Percentiles rank a stretch among this genome's conserved stretches.
Conservation (phyloP, 768 basidiomycete species). For the Cantharellus cinnabarinus region DNA sequence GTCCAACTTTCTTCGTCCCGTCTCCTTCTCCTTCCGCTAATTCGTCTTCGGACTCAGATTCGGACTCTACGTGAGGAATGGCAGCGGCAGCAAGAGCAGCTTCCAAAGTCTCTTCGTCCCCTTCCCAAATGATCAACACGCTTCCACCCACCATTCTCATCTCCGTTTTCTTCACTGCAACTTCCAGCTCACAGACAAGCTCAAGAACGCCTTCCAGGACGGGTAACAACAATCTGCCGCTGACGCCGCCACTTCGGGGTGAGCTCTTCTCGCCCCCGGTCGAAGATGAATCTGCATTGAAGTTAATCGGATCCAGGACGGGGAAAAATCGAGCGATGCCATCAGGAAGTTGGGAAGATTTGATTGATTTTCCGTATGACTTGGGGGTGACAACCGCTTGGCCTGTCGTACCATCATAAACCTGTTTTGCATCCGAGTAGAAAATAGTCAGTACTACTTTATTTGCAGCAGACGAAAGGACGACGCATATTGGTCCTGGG, state of each 20-base stretch:
- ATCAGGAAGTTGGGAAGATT: slow-evolving; percentile 43
- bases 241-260: slow-evolving; percentile 27
- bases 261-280: neutral
- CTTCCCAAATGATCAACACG: slow-evolving; percentile 65
- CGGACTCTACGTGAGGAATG: neutral
- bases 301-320: neutral
- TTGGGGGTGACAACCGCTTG: slow-evolving; percentile 47
- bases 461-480: neutral
- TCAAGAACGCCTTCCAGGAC: slow-evolving; percentile 9
- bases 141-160: slow-evolving; percentile 69
- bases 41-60: slow-evolving; percentile 4
- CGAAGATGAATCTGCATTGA: neutral
- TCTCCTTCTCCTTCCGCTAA: slow-evolving; percentile 16
- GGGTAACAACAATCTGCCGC: slow-evolving; percentile 26
- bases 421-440: slow-evolving; percentile 23
- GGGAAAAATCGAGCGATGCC: slow-evolving; percentile 72
- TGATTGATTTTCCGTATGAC: slow-evolving; percentile 59
- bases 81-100: slow-evolving; percentile 13
- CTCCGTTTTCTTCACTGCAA: slow-evolving; percentile 32
- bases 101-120: slow-evolving; percentile 24
- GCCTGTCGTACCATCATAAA: slow-evolving; percentile 41
- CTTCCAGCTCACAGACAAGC: slow-evolving; percentile 23
- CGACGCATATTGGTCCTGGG: no score
- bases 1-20: slow-evolving; percentile 19
- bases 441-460: neutral